These are phyloP conservation scores for Phytophthora gonapodyides DNA, from an alignment of 352 stramenopile genomes.

Conservation along the genomic window DNA sequence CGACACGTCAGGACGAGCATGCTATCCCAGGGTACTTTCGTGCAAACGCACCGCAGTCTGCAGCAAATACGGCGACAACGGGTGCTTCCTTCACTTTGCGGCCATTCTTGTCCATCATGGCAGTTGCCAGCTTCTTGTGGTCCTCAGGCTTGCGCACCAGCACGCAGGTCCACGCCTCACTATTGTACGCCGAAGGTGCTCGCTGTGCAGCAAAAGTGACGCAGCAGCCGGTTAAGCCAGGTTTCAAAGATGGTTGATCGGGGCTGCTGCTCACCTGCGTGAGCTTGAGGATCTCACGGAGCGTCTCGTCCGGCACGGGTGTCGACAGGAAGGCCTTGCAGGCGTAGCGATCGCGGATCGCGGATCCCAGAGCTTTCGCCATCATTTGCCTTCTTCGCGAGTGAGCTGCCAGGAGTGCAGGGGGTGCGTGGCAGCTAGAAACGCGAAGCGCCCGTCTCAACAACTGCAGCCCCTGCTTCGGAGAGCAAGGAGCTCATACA, in stretches of 20 bases:
- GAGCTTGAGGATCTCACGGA: slow-evolving; percentile 63
- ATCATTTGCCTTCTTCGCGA: slow-evolving; percentile 14
- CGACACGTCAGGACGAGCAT: not conserved
- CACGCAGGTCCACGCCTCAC: slow-evolving; percentile 62
- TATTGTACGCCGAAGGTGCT: slow-evolving; percentile 72
- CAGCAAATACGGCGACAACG: slow-evolving; percentile 68
- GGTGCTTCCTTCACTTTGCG: slow-evolving; percentile 67
- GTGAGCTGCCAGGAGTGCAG: slow-evolving; percentile 20
- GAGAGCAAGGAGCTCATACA: too few relatives aligned
- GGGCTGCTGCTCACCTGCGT: slow-evolving; percentile 43
- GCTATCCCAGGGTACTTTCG: too few relatives aligned
- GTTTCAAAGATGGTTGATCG: not conserved
- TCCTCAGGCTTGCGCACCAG: slow-evolving; percentile 57
- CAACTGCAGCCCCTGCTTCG: too few relatives aligned
- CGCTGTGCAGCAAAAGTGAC: slow-evolving; percentile 31
- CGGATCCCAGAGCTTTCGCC: slow-evolving; percentile 17
- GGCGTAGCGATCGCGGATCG: slow-evolving; percentile 30
- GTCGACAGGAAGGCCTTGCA: slow-evolving; percentile 42
- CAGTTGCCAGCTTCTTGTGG: slow-evolving; percentile 53
- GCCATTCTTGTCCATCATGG: slow-evolving; percentile 67
- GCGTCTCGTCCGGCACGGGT: slow-evolving; percentile 50
- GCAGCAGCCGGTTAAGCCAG: not conserved
- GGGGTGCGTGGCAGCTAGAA: not conserved
- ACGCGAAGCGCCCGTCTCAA: too few relatives aligned
- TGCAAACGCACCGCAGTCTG: slow-evolving; percentile 59